Evolutionary conservation across 208 protist genomes (phyloP), one percentile per base, ranked within the genome.

Genomic region (Blechomonas ayalai): DNA sequence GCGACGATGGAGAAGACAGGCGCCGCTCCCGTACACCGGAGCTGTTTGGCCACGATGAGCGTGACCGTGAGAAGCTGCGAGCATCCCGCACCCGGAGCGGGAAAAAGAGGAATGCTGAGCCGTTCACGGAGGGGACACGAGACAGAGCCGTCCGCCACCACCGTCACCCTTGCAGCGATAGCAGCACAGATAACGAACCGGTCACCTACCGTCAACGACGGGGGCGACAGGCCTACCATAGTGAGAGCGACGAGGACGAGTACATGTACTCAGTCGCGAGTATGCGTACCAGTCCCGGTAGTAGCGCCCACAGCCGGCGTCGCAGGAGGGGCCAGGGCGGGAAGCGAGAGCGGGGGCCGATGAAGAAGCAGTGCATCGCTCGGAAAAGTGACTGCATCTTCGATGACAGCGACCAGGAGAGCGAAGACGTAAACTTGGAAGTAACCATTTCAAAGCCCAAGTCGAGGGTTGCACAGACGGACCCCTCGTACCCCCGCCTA

Each of bases 101-200:
- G 26, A 23, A n/a, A 39, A 35, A 22, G 27, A 35, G 32, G 18
- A 25, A 45, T n/a, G 1, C 32, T 3, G 57, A 71, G 56, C 60
- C 54, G 26, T 68, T 52, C 41, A 64, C 57, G 10, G 60, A 71
- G 41, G 67, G 63, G 34, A 59, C 59, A 25, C 50, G 54, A 48
- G 55, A 65, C 19, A 12, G 23, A 10, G 36, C 53, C 33, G 47
- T 48, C 18, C 46, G 63, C n/a, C n/a, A n/a, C n/a, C n/a, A 16
- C 37, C n/a, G n/a, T 16, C 8, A 34, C 12, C 31, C 31, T n/a
- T 34, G n/a, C 31, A 34, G 12, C n/a, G 31, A 34, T 34, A 8
- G 8, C 19, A 42, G 37, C 37, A 16, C 12, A 16, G 37, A 16
- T 42, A 9, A 42, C 37, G 37, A 42, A 16, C 15, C 37, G 9